Conservation (phyloP, 768 basidiomycete species). For the Leccinum subgranulosum region DNA sequence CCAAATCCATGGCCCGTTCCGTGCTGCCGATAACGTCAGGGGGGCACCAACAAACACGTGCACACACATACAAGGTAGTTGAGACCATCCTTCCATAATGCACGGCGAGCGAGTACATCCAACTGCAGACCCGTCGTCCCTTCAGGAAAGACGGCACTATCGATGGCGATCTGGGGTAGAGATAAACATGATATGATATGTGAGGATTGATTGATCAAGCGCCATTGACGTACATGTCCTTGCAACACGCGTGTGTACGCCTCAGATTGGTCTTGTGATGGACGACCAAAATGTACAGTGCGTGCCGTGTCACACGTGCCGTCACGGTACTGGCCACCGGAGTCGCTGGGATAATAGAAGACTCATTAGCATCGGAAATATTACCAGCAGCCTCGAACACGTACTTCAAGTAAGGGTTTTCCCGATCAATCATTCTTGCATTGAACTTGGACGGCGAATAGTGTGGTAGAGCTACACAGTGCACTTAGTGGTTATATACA, state of each 20-base stretch:
- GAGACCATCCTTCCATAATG: conserved; percentile 82
- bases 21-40: conserved; percentile 49
- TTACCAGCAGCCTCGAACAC: conserved; percentile 24
- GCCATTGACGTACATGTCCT: conserved; percentile 72
- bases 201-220: conserved; percentile 16
- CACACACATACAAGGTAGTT: conserved; percentile 63
- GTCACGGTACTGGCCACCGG: conserved; percentile 86
- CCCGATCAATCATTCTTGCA: conserved; percentile 71
- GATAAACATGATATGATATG: conserved; percentile 18
- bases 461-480: conserved; percentile 73
- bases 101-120: conserved; percentile 86
- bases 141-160: conserved; percentile 85
- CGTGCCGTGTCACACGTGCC: conserved; percentile 87
- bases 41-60: conserved; percentile 4
- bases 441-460: conserved; percentile 73
- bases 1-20: conserved; percentile 92
- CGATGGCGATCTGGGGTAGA: conserved; percentile 75
- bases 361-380: conserved; percentile 14
- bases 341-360: conserved; percentile 58
- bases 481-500: not conserved
- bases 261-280: conserved; percentile 79
- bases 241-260: conserved; percentile 95
- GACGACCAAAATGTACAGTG: conserved; percentile 84
- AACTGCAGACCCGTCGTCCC: conserved; percentile 82
- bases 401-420: conserved; percentile 87